These are phyloP conservation scores for Botryotinia calthae DNA, from an alignment of 2,329 filamentous ascomycete genomes.

Conservation along the genomic window DNA sequence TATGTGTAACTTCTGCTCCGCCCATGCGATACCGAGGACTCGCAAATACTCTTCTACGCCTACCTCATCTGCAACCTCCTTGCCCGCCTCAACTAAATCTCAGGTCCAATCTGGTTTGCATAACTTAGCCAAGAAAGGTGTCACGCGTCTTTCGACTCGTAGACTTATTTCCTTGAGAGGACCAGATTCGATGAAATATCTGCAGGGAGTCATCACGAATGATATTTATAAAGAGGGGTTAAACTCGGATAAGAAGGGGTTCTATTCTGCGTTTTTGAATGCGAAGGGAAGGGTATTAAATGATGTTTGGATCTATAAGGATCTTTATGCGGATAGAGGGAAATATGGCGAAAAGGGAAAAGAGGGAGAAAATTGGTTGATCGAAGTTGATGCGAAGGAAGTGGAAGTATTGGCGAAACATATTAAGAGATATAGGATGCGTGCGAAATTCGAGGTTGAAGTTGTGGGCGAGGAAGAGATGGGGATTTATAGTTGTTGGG, in stretches of 20 bases:
- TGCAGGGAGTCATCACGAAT: conserved; percentile 84
- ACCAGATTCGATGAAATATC: conserved; percentile 74
- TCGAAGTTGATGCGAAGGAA: conserved; percentile 77
- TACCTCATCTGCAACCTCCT: neutral
- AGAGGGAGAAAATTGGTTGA: conserved; percentile 18
- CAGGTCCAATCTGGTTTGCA: conserved; percentile 43
- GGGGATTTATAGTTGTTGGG: conserved; percentile 72
- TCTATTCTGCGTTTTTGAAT: conserved; percentile 83
- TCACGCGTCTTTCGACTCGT: conserved; percentile 65
- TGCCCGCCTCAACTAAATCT: neutral
- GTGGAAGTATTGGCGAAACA: conserved; percentile 63
- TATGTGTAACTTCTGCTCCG: conserved; percentile 6
- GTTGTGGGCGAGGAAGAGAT: conserved; percentile 63
- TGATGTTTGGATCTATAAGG: conserved; percentile 85
- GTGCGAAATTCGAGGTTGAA: conserved; percentile 72
- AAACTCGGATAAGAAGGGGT: conserved; percentile 47
- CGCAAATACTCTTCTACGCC: conserved; percentile 17
- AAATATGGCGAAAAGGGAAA: neutral
- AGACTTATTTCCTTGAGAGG: conserved; percentile 78
- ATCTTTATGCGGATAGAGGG: conserved; percentile 13
- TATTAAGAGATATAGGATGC: conserved; percentile 80
- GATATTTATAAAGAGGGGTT: conserved; percentile 49
- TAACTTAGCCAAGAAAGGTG: conserved; percentile 40
- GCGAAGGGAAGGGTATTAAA: conserved; percentile 80
- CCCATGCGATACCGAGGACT: neutral